Conservation (phyloP, 306 rosid species). For the Quercus ilex region DNA sequence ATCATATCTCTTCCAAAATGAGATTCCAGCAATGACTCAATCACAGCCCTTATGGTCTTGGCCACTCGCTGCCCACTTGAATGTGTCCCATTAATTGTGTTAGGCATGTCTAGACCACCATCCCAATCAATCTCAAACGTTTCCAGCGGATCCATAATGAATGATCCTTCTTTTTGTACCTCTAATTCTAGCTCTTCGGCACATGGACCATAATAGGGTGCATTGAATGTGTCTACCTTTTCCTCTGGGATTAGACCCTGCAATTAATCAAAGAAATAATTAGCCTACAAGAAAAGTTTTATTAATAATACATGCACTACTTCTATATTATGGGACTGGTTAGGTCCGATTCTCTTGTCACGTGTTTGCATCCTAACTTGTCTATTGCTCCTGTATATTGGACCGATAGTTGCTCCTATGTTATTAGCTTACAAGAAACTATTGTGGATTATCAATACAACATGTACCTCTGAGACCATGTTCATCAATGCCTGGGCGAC, state of each 20-base stretch:
- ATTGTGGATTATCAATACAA: too few relatives aligned
- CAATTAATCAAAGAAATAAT: background rate
- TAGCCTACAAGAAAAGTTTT: background rate
- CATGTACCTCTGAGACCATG: slow-evolving; percentile 53
- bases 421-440: background rate
- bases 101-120: slow-evolving; percentile 10
- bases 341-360: too few relatives aligned
- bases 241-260: slow-evolving; percentile 61
- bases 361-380: too few relatives aligned
- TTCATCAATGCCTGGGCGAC: slow-evolving; percentile 49
- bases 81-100: background rate
- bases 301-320: too few relatives aligned
- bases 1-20: slow-evolving; percentile 56
- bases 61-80: slow-evolving; percentile 47
- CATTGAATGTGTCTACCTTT: slow-evolving; percentile 66
- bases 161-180: slow-evolving; percentile 63
- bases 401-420: too few relatives aligned
- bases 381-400: too few relatives aligned
- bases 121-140: slow-evolving; percentile 62
- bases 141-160: slow-evolving; percentile 33
- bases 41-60: slow-evolving; percentile 57
- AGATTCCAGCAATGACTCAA: slow-evolving; percentile 62
- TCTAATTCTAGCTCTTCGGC: slow-evolving; percentile 43
- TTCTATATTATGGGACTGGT: too few relatives aligned
- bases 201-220: slow-evolving; percentile 75